phyloP scores from a whole-genome alignment of 208 protist genomes.

The Trypanosoma conorhini region DNA sequence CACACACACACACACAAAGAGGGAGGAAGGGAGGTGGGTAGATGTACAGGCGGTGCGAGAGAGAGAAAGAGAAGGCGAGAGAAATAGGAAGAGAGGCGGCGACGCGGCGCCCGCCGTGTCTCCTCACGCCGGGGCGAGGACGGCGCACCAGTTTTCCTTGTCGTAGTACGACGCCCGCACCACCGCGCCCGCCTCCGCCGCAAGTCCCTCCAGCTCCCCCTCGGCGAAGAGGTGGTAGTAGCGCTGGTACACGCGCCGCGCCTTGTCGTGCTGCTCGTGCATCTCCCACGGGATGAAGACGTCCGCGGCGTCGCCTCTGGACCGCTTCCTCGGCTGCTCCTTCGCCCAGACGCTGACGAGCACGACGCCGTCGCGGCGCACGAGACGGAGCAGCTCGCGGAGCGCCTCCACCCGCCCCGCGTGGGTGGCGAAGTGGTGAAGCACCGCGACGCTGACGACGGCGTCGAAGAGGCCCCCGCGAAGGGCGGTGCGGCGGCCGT shows the following conservation, averaged over 20 bases:
- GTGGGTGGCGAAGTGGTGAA: constrained; percentile 85
- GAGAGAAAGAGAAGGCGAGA: too few relatives aligned
- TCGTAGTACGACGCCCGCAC: constrained; percentile 77
- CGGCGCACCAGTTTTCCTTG: constrained; percentile 88
- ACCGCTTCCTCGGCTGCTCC: constrained; percentile 50
- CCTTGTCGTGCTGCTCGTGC: constrained; percentile 48
- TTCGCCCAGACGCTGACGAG: constrained; percentile 90
- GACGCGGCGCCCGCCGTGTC: not conserved
- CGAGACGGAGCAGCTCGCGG: constrained; percentile 75
- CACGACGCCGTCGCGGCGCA: constrained; percentile 49
- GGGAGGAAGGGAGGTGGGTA: too few relatives aligned
- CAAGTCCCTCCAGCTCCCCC: constrained; percentile 75
- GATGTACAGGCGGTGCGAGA: too few relatives aligned
- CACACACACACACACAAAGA: not conserved
- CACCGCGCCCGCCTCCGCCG: constrained; percentile 31
- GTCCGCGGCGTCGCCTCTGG: constrained; percentile 52
- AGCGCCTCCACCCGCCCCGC: constrained; percentile 51
- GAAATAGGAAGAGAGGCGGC: constrained; percentile 16
- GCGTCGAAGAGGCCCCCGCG: constrained; percentile 73
- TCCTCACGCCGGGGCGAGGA: constrained; percentile 29
- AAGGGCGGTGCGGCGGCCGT: constrained; percentile 64
- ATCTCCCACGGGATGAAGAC: constrained; percentile 68
- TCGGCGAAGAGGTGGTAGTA: constrained; percentile 88
- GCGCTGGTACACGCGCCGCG: constrained; percentile 52
- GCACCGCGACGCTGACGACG: constrained; percentile 87